Evolutionary conservation across 1,139 yeast genomes (phyloP), one percentile per base, ranked within the genome.

Genomic region (Wickerhamiella infanticola): DNA sequence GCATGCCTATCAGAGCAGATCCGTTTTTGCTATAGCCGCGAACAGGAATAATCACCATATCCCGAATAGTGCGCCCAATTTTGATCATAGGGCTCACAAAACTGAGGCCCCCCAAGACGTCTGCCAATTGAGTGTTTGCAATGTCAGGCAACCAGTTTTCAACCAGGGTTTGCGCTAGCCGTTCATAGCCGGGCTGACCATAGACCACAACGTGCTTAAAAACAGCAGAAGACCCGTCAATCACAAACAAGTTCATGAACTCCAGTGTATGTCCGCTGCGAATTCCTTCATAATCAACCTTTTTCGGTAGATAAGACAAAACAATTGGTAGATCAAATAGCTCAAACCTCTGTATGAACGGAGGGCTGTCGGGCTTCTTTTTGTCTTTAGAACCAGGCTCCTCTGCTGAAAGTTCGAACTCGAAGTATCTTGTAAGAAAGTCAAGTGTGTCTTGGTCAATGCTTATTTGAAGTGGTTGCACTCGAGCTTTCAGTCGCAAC

Each of bases 361-460:
- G 59, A 3, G 74, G 53, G 11, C 63, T 68, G 44, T 72, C 69
- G 39, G 79, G 68, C n/a, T 77, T 63, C 13, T 42, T 46, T 3
- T 70, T 67, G 58, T 82, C 82, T 13, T 2, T 31, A 29, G 7
- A n/a, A 41, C 27, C 11, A 33, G 4, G 42, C 31, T 38, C 23
- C 4, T 69, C 65, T 58, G 84, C 95, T 54, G 25, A 13, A 13
- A 23, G 35, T 26, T 76, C 79, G 58, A 90, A 90, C 49, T 79
- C 86, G 44, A 81, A 76, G 62, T 85, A 90, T 41, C 96, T 67
- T 0, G 77, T 73, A 41, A 86, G 54, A 56, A 90, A 88, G 47
- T 86, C 96, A 26, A 86, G 67, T 0, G 96, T 82, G 57, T 90
- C 97, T 61, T 90, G 98, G 61, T 93, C 98, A 39, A 90, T 77